Evolutionary conservation across 345 rosid species (phyloP), one percentile per base, ranked within the genome.

Genomic region (Dipteronia sinensis): DNA sequence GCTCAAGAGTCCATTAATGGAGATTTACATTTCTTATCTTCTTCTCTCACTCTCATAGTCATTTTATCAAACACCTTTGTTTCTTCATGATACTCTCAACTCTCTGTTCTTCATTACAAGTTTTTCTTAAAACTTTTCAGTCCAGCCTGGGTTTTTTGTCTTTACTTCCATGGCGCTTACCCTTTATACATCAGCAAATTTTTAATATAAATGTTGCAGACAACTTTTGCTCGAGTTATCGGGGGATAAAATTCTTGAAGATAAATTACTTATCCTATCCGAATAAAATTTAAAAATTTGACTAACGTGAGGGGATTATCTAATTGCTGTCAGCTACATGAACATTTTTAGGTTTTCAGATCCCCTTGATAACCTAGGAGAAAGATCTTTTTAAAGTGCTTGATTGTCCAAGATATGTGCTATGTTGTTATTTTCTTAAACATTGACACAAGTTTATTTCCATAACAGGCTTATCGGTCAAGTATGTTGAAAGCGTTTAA

Each of bases 401-500:
- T 71, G 42, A 66, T 20, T 23, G 51, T 75, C 69, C 23, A 49
- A 22, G 51, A 55, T 51, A 55, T 31, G n/a, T 49, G 20, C 38
- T 55, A 12, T 65, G 59, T 4, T 69, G 34, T 29, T 63, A 29
- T 67, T 77, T 20, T 68, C 11, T 58, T 46, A 16, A 27, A 20
- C 29, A 51, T 77, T 78, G 25, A 69, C 55, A 44, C 46, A 74
- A 46, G 56, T 73, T 27, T 79, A n/a, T 77, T 27, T 72, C 22
- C 66, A 56, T 69, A 56, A 10, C 82, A 95, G 97, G 92, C 84
- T 20, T 95, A 95, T 75, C 93, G 99, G 79, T 88, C 93, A 79
- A 95, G 98, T 91, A 89, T 95, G 99, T 81, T 95, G 84, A 95
- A 93, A 84, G 97, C 98, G 75, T 93, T 91, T 81, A 92, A 85